Evolutionary conservation across 2,329 filamentous ascomycete species (phyloP).

Genomic region (Clathrospora elynae): DNA sequence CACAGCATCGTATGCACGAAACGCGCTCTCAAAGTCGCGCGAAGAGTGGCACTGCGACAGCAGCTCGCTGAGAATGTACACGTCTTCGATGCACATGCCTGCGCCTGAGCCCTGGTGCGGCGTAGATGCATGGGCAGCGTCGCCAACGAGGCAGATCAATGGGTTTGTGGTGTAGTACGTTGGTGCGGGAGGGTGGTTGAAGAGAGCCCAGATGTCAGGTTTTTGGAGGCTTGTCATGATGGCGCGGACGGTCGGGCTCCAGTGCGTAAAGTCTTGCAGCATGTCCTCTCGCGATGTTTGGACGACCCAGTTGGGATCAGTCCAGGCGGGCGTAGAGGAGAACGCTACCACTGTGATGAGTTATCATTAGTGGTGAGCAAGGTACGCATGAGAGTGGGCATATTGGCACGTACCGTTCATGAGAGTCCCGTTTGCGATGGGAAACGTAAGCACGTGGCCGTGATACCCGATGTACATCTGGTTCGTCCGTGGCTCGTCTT

Average conservation of each 20-base stretch:
- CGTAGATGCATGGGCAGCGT: slow-evolving; percentile 33
- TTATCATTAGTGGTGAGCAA: slow-evolving; percentile 62
- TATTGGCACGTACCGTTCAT: slow-evolving; percentile 55
- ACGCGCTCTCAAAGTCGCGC: slow-evolving; percentile 37
- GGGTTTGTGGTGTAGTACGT: slow-evolving; percentile 46
- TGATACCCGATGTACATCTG: slow-evolving; percentile 63
- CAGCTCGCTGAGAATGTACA: slow-evolving; percentile 51
- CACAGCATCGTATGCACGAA: slow-evolving; percentile 47
- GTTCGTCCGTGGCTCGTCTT: slow-evolving; percentile 54
- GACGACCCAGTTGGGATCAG: slow-evolving; percentile 32
- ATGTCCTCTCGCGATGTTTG: slow-evolving; percentile 34
- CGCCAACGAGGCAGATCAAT: slow-evolving; percentile 56
- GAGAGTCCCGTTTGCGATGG: slow-evolving; percentile 60
- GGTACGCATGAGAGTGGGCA: too few species aligned
- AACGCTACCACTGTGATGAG: slow-evolving; percentile 51
- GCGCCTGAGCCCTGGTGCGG: slow-evolving; percentile 60
- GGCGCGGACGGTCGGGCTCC: slow-evolving; percentile 23
- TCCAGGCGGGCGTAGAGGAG: slow-evolving; percentile 28
- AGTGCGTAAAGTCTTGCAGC: slow-evolving; percentile 33
- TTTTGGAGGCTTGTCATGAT: slow-evolving; percentile 50
- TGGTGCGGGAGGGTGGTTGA: slow-evolving; percentile 53
- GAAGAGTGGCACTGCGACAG: slow-evolving; percentile 31
- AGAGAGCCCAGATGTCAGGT: slow-evolving; percentile 55
- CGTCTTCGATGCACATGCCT: slow-evolving; percentile 62
- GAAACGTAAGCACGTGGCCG: slow-evolving; percentile 66